Conservation (phyloP, 2,329 filamentous ascomycete species). For the Lachnellula suecica region DNA sequence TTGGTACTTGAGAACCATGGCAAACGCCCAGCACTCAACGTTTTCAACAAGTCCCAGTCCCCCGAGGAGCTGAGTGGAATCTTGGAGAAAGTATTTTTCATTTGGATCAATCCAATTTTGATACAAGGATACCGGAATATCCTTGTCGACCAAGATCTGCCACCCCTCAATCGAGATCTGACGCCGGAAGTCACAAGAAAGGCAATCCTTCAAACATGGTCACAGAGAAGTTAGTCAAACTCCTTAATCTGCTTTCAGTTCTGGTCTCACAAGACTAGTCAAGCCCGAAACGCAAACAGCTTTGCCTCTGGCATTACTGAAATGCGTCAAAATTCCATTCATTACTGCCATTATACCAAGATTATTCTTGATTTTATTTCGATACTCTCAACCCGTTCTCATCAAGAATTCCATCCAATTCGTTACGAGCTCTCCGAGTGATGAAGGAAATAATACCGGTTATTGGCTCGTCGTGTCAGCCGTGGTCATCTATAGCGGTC, state of each 20-base stretch:
- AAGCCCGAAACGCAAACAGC: constrained; percentile 26
- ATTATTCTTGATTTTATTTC: constrained; percentile 38
- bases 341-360: constrained; percentile 35
- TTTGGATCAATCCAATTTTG: constrained; percentile 26
- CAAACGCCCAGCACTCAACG: constrained; percentile 6
- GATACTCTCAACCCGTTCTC: constrained; percentile 41
- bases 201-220: constrained; percentile 15
- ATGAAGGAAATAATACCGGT: constrained; percentile 13
- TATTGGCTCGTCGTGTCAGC: constrained; percentile 36
- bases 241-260: background rate
- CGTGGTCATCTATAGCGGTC: constrained; percentile 36
- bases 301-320: constrained; percentile 33
- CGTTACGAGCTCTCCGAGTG: constrained; percentile 12
- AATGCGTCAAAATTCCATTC: constrained; percentile 31
- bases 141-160: constrained; percentile 19
- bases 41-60: constrained; percentile 2
- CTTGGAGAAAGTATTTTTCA: constrained; percentile 18
- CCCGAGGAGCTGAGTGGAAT: constrained; percentile 18
- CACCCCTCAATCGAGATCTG: constrained; percentile 16
- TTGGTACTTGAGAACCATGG: constrained; percentile 13
- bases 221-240: constrained; percentile 15
- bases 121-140: constrained; percentile 17
- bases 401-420: constrained; percentile 39
- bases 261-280: constrained; percentile 7
- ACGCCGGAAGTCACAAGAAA: constrained; percentile 14